Evolutionary conservation across 768 basidiomycete genomes (phyloP).

Genomic region (Amanita pseudoporphyria): DNA sequence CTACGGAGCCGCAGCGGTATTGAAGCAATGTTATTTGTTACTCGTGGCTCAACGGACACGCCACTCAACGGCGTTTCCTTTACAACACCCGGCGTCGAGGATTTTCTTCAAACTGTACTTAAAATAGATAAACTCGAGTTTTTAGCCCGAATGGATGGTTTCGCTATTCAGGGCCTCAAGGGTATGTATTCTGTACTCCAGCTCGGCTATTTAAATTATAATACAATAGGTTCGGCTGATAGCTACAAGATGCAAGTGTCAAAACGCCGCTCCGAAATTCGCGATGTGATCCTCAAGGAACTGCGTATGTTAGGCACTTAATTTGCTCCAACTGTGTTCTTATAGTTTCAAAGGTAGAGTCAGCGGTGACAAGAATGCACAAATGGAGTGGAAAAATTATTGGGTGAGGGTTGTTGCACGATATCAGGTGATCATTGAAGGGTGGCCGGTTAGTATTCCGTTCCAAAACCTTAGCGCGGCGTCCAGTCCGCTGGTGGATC

Average conservation of each 20-base stretch:
- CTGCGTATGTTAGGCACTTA: constrained; percentile 2
- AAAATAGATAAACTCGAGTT: constrained; percentile 13
- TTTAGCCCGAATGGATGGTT: constrained; percentile 10
- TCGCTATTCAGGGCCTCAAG: constrained; percentile 11
- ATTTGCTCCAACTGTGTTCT: no score
- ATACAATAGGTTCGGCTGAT: constrained; percentile 6
- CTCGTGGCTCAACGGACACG: constrained; percentile 7
- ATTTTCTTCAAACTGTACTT: constrained; percentile 9
- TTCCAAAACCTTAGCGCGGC: constrained; percentile 14
- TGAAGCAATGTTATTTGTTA: constrained; percentile 10
- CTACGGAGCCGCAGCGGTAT: constrained; percentile 11
- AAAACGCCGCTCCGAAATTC: background rate
- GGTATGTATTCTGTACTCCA: constrained; percentile 5
- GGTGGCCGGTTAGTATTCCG: constrained; percentile 12
- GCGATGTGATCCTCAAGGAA: background rate
- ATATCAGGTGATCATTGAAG: constrained; percentile 11
- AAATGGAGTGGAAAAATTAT: constrained; percentile 12
- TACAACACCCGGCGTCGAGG: constrained; percentile 9
- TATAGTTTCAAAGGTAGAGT: constrained; percentile 1
- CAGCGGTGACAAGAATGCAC: constrained; percentile 4
- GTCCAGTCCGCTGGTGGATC: constrained; percentile 3
- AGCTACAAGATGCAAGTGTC: constrained; percentile 7
- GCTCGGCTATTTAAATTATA: background rate
- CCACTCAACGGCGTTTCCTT: constrained; percentile 7
- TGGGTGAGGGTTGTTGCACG: constrained; percentile 10